Conservation (phyloP, 148 eudicot species). For the Heliosperma pusillum region DNA sequence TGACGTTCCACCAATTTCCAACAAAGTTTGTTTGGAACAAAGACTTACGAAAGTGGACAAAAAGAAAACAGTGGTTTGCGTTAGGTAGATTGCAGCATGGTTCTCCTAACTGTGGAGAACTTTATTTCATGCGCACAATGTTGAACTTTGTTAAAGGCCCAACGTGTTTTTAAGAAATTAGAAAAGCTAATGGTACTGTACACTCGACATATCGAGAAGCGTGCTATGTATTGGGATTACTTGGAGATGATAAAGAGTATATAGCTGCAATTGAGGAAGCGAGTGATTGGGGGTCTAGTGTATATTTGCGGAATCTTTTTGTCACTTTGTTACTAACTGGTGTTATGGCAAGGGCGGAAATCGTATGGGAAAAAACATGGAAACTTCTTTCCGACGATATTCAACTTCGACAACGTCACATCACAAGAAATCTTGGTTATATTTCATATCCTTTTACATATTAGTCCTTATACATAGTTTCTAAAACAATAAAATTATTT, state of each 20-base stretch:
- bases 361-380: not conserved
- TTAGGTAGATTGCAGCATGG: not conserved
- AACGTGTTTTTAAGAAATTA: not conserved
- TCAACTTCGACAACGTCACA: no score
- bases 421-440: no score
- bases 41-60: no score
- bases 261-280: not conserved
- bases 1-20: no score
- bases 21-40: no score
- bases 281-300: not conserved
- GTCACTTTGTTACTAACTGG: not conserved
- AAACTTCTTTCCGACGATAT: not conserved
- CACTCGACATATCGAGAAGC: not conserved
- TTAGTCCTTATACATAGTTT: no score
- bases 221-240: not conserved
- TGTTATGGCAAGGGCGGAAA: no score
- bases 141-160: not conserved
- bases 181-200: not conserved
- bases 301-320: not conserved
- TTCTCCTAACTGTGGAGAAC: not conserved
- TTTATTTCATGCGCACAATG: not conserved
- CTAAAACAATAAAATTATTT: no score
- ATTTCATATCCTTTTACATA: no score
- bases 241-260: not conserved
- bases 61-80: not conserved